Evolutionary conservation across 805 yeast species (phyloP), one percentile per base, ranked within the genome.

Genomic region (Wickerhamomyces bovis): DNA sequence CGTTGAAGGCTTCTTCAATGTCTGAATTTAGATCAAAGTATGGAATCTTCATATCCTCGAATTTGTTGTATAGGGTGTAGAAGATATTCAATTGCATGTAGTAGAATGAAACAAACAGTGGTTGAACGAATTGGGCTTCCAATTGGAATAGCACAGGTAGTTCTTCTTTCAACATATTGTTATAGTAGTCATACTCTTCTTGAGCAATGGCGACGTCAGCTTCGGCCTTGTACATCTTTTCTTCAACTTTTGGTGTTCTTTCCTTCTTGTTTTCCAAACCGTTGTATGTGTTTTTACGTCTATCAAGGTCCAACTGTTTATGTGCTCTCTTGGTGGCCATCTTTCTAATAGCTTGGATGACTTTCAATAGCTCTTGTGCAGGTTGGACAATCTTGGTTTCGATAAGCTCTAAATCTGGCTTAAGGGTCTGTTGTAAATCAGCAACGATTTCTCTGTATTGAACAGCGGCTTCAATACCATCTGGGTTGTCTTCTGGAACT

Each of bases 21-120:
- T 89, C 98, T 40, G 86, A 75, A 43, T 79, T 73, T 62, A 94
- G 73, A 64, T 94, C 95, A 67, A 94, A 94, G 69, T 94, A 94
- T 15, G 97, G 97, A 55, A 94, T 94, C 70, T 94, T 89, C 86
- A 92, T 82, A 63, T 88, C 96, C 69, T 92, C 96, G 88, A 92
- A 87, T 58, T 86, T 79, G 62, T 77, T 84, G 72, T 87, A 90
- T 52, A 94, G 73, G 1, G 97, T 89, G 75, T 94, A 94, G 67
- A 90, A 94, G 48, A 94, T 89, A 71, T 94, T 94, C 72, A 94
- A 78, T 72, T 94, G 99, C 98, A 94, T 94, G 75, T 81, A 94
- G 70, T 94, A 94, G 67, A 94, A 83, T 46, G 95, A 84, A 58
- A 92, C 94, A 69, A 94, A 94, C 58, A 94, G 73, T 18, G 99